phyloP scores from a whole-genome alignment of 106 monocot species.

The Cymbidium sinense region DNA sequence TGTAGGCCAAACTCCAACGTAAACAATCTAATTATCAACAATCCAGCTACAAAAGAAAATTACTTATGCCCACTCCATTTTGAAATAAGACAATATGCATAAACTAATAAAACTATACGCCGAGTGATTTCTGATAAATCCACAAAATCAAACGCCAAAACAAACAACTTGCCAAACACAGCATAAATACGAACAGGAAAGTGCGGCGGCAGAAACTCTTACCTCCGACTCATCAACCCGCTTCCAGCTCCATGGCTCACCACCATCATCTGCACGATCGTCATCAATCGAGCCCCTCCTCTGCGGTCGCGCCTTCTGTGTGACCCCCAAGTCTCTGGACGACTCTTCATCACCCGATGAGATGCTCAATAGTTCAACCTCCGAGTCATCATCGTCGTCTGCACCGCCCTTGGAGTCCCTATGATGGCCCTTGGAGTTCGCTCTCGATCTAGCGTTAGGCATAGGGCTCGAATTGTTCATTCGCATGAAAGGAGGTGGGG shows the following conservation, averaged over 20 bases:
- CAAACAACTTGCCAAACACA: not conserved
- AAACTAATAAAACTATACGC: not conserved
- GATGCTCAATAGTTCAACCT: constrained; percentile 92
- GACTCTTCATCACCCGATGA: constrained; percentile 94
- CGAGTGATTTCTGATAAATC: not conserved
- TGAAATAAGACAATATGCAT: not conserved
- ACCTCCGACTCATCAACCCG: constrained; percentile 93
- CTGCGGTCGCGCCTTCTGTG: constrained; percentile 18
- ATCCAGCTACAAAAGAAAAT: not conserved
- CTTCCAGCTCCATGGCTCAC: constrained; percentile 87
- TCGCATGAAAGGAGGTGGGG: constrained; percentile 29
- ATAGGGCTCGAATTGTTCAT: constrained; percentile 24
- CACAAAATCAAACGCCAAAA: not conserved
- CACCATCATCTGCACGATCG: constrained; percentile 65
- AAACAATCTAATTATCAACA: not conserved
- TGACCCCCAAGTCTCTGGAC: constrained; percentile 25
- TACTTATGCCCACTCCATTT: not conserved
- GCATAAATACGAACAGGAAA: not conserved
- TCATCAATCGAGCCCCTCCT: constrained; percentile 48
- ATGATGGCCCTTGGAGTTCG: not conserved
- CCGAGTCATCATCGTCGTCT: constrained; percentile 90
- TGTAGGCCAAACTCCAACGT: not conserved
- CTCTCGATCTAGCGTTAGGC: constrained; percentile 12
- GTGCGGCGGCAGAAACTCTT: not conserved
- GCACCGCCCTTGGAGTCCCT: constrained; percentile 24